Conservation (phyloP, 1,139 yeast species). For the Pichia sp. region DNA sequence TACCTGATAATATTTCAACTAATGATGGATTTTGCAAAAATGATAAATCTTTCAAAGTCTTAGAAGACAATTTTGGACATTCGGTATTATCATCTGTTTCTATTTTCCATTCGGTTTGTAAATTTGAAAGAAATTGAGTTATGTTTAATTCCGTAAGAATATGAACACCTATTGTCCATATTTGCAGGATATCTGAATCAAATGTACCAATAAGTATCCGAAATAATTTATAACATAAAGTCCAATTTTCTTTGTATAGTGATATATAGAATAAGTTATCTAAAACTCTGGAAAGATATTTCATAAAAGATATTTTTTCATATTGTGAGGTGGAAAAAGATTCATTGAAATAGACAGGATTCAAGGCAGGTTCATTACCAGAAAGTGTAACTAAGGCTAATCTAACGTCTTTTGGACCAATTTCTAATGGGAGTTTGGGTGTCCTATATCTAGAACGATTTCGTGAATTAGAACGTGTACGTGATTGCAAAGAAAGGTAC, state of each 20-base stretch:
- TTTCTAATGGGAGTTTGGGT: slow-evolving; percentile 2
- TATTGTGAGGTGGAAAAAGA: neutral
- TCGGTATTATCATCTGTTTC: neutral
- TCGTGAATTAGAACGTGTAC: neutral
- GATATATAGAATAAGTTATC: slow-evolving; percentile 32
- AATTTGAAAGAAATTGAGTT: slow-evolving; percentile 17
- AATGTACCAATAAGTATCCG: slow-evolving; percentile 43
- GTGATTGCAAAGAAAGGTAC: slow-evolving; percentile 9
- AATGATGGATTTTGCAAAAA: slow-evolving; percentile 11
- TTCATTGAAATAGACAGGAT: slow-evolving; percentile 1
- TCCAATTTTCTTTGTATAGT: slow-evolving; percentile 47
- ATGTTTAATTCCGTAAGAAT: slow-evolving; percentile 30
- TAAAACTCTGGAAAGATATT: slow-evolving; percentile 18
- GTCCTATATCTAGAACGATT: neutral
- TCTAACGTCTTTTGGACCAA: slow-evolving; percentile 4
- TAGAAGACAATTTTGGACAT: slow-evolving; percentile 1
- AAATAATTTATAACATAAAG: slow-evolving; percentile 46
- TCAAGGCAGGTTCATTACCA: slow-evolving; percentile 7
- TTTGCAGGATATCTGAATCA: slow-evolving; percentile 43
- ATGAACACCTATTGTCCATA: slow-evolving; percentile 58
- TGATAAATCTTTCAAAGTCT: slow-evolving; percentile 7
- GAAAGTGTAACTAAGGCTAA: slow-evolving; percentile 3
- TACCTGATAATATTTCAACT: slow-evolving; percentile 1
- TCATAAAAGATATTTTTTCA: slow-evolving; percentile 5
- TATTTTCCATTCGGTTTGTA: slow-evolving; percentile 2